A percentile compares a stretch with the other conserved stretches of the same genome.
These are phyloP conservation scores for Nowakowskiella sp. DNA, from an alignment of 192 early-diverging fungal genomes.

Conservation along the genomic window DNA sequence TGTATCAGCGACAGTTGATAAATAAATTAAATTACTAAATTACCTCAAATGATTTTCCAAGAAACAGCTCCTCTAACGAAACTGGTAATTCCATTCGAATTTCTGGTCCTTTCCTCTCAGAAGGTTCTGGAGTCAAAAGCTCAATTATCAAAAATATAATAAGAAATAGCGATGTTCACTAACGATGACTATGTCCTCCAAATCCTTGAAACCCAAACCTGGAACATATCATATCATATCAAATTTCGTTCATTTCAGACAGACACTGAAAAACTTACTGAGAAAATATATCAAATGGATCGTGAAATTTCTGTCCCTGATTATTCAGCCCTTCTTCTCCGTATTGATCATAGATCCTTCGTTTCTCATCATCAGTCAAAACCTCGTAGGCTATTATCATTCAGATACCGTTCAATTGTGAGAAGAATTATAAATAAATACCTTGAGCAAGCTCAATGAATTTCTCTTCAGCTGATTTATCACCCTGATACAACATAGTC, in stretches of 20 bases:
- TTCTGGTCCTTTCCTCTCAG: slow-evolving; percentile 79
- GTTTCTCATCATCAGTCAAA: slow-evolving; percentile 84
- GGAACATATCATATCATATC: slow-evolving; percentile 19
- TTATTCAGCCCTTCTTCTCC: slow-evolving; percentile 94
- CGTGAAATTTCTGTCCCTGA: slow-evolving; percentile 62
- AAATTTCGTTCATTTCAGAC: background rate
- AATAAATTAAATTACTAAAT: slow-evolving; percentile 8
- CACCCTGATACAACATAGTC: too few relatives aligned
- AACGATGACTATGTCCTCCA: slow-evolving; percentile 10
- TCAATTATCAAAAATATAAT: background rate
- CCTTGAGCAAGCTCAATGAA: slow-evolving; percentile 82
- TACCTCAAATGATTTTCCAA: slow-evolving; percentile 70
- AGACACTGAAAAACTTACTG: slow-evolving; percentile 39
- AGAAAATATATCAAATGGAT: slow-evolving; percentile 97
- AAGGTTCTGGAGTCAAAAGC: slow-evolving; percentile 22
- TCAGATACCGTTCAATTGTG: background rate
- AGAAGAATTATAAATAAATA: too few relatives aligned
- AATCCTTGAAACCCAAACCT: slow-evolving; percentile 50
- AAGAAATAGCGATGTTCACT: slow-evolving; percentile 15
- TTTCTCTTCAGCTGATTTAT: slow-evolving; percentile 75
- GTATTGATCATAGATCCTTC: slow-evolving; percentile 82
- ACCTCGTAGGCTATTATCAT: slow-evolving; percentile 77
- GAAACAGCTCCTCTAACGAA: slow-evolving; percentile 84
- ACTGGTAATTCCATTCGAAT: slow-evolving; percentile 72
- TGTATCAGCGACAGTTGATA: background rate